phyloP scores from a whole-genome alignment of 768 basidiomycete species.

The Russula dissimulans region DNA sequence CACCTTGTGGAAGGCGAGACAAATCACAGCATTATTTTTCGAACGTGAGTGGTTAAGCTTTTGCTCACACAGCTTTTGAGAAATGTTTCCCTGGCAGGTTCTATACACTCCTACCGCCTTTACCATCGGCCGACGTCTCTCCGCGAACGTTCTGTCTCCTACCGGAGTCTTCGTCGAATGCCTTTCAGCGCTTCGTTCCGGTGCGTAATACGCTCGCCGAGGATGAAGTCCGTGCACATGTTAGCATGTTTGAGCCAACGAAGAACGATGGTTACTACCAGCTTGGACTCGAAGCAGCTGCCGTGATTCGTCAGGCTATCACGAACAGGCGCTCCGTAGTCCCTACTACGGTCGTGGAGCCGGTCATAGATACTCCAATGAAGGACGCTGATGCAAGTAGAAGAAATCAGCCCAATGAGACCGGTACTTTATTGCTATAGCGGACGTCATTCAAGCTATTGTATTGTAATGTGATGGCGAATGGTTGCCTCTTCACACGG shows the following conservation, averaged over 20 bases:
- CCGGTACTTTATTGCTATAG: neutral
- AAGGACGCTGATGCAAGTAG: neutral
- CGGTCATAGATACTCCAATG: neutral
- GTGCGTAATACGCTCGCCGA: constrained; percentile 55
- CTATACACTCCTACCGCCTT: constrained; percentile 69
- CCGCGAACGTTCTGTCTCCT: constrained; percentile 73
- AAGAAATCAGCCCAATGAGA: neutral
- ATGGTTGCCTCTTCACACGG: neutral
- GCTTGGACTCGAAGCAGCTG: constrained; percentile 60
- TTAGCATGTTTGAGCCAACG: constrained; percentile 73
- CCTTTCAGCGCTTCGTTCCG: constrained; percentile 48
- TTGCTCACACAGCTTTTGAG: neutral
- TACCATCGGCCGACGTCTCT: constrained; percentile 43
- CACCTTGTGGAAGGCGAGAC: constrained; percentile 51
- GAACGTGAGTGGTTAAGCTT: constrained; percentile 43
- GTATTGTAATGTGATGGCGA: neutral
- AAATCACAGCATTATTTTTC: constrained; percentile 57
- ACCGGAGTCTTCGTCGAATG: constrained; percentile 42
- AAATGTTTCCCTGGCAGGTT: constrained; percentile 41
- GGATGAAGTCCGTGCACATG: constrained; percentile 81
- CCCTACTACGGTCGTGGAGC: neutral
- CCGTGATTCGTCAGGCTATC: constrained; percentile 52
- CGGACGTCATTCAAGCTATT: neutral
- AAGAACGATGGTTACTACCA: constrained; percentile 89
- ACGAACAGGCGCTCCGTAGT: constrained; percentile 24